These are phyloP conservation scores for Anthostomella pinea DNA, from an alignment of 2,329 filamentous ascomycete genomes.

Conservation along the genomic window DNA sequence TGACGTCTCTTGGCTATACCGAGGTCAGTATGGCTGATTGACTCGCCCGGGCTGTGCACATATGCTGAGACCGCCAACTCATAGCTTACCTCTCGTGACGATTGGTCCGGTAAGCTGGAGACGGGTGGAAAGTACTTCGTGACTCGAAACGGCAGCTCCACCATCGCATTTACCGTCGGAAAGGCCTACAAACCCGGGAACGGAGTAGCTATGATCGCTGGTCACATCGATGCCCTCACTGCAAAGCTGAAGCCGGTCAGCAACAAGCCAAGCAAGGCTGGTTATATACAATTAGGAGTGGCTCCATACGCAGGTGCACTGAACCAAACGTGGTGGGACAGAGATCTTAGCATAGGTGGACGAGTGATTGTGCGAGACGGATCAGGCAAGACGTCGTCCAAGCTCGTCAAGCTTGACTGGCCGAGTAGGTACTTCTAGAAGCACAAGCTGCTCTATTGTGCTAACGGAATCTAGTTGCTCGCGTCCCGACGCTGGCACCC, in stretches of 20 bases:
- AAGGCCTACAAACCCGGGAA: constrained; percentile 79
- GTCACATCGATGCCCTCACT: constrained; percentile 90
- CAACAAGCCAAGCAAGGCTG: constrained; percentile 76
- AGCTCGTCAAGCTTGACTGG: constrained; percentile 89
- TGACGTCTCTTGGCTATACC: constrained; percentile 69
- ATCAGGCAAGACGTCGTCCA: constrained; percentile 72
- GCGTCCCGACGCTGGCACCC: constrained; percentile 85
- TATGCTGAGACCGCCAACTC: constrained; percentile 1
- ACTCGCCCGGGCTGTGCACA: constrained; percentile 1
- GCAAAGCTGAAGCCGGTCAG: constrained; percentile 89
- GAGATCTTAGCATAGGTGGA: constrained; percentile 87
- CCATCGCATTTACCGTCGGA: constrained; percentile 84
- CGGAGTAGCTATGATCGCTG: constrained; percentile 83
- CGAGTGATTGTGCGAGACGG: constrained; percentile 79
- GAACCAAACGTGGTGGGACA: constrained; percentile 94
- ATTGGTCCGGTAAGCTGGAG: constrained; percentile 71
- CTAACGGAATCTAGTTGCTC: constrained; percentile 56
- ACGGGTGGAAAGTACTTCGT: constrained; percentile 86
- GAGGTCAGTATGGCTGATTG: constrained; percentile 49
- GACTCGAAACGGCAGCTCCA: constrained; percentile 78
- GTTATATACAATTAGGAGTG: constrained; percentile 85
- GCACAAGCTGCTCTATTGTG: constrained; percentile 3
- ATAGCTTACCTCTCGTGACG: constrained; percentile 72
- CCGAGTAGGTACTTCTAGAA: constrained; percentile 52
- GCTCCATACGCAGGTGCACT: constrained; percentile 88